Percentiles rank a stretch among this genome's conserved stretches.
phyloP scores from a whole-genome alignment of 140 eudicot genomes.

The Erigeron philadelphicus region DNA sequence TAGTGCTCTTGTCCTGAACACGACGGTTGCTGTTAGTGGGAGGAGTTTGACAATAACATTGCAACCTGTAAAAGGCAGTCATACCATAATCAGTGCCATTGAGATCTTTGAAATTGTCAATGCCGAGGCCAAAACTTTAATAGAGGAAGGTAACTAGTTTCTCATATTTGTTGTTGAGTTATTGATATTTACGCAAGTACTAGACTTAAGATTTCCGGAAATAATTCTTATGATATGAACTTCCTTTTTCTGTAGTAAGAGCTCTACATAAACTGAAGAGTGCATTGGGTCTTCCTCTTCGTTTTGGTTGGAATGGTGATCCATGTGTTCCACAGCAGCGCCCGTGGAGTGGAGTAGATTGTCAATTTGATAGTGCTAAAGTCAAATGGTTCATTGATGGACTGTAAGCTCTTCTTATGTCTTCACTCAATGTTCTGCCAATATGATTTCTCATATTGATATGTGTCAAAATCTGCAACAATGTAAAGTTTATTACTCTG shows the following conservation, averaged over 20 bases:
- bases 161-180: background rate
- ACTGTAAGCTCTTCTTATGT: conserved; percentile 55
- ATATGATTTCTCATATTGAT: conserved; percentile 15
- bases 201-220: background rate
- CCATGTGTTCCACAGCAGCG: conserved; percentile 98
- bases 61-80: conserved; percentile 57
- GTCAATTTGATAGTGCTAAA: conserved; percentile 59
- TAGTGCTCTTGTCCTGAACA: conserved; percentile 73
- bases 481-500: background rate
- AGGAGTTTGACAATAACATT: conserved; percentile 70
- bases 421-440: conserved; percentile 10
- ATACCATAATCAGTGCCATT: conserved; percentile 63
- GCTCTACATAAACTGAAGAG: conserved; percentile 71
- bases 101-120: conserved; percentile 74
- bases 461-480: conserved; percentile 1
- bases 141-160: conserved; percentile 57
- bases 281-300: conserved; percentile 89
- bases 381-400: conserved; percentile 93
- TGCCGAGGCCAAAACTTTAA: conserved; percentile 75
- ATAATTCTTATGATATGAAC: conserved; percentile 1
- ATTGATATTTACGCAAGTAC: background rate
- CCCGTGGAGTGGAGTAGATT: conserved; percentile 99
- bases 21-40: conserved; percentile 72
- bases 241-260: conserved; percentile 43
- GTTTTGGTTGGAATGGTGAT: conserved; percentile 99